phyloP scores from a whole-genome alignment of 768 basidiomycete genomes.

The Hygrophorus pudorinus region DNA sequence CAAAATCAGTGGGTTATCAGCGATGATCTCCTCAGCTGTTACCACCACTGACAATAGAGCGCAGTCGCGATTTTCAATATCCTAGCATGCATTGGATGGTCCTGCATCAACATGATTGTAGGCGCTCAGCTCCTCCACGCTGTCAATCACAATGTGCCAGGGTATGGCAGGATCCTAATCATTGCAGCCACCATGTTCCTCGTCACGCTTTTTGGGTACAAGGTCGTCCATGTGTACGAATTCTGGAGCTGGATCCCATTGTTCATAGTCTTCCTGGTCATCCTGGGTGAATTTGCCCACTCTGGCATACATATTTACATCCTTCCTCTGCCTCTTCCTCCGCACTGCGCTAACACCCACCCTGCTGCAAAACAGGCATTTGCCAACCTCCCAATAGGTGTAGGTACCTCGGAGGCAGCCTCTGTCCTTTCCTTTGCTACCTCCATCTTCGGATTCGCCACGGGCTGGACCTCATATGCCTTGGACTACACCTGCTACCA shows the following conservation, averaged over 20 bases:
- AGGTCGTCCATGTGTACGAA: constrained; percentile 1
- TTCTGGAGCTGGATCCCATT: constrained; percentile 1
- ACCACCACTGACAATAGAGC: neutral
- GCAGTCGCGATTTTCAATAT: neutral
- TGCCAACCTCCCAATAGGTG: neutral
- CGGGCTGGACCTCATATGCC: neutral
- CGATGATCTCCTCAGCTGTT: neutral
- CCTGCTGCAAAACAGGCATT: neutral
- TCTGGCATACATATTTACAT: neutral
- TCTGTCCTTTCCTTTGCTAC: neutral
- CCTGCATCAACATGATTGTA: neutral
- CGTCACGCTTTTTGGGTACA: constrained; percentile 2
- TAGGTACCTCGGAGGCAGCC: neutral
- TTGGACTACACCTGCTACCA: constrained; percentile 2
- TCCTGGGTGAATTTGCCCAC: neutral
- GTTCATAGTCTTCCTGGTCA: constrained; percentile 1
- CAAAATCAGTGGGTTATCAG: constrained; percentile 1
- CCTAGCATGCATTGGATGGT: neutral
- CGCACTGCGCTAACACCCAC: neutral
- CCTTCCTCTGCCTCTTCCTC: no score
- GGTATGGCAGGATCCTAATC: constrained; percentile 2
- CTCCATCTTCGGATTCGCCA: neutral
- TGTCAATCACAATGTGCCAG: neutral
- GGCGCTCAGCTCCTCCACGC: constrained; percentile 2
- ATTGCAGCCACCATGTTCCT: neutral